Base-by-base conservation (phyloP, 108 stramenopile genomes). In the Hondaea fermentalgiana region DNA sequence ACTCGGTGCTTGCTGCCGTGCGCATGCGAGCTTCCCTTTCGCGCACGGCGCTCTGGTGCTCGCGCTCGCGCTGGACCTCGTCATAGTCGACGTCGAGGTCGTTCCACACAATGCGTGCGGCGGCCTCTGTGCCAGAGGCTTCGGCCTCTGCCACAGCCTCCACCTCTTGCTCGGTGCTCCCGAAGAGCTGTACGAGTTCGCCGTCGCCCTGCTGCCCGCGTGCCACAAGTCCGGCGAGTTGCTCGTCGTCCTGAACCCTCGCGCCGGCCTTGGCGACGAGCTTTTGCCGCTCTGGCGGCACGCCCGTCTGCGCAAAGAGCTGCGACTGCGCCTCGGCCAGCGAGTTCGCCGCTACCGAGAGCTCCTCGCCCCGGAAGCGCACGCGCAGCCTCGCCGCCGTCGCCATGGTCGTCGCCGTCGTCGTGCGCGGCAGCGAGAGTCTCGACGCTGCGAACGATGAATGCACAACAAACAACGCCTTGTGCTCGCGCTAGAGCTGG, bases 51-150 rank as follows among this genome's bases (percentile, higher is more conserved):
- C 43, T 45, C n/a, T 47, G n/a, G n/a, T 47, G 49, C 25, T 83
- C 76, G n/a, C 76, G 45, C 51, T 83, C 76, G 4, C n/a, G n/a
- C 6, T 35, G 76, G 51, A 83, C 23, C 45, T 47, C 76, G n/a
- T 83, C 76, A 23, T 83, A 83, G 28, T 83, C 76, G 51, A 83
- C 51, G 51, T 83, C 76, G 51, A 83, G 45, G 28, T 83, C 76
- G 51, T 83, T 83, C 51, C 76, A 53, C 43, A 83, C 76, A 0
- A 0, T 35, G 49, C 51, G 45, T 23, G 49, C 76, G 1, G 45
- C 76, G 45, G 23, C 17, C 19, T 12, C 23, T 42, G 42, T 69
- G 12, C 23, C 76, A 12, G 12, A 8, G 51, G n/a, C 51, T 6
- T 8, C 51, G 51, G 76, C 51, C 49, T 83, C 51, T 12, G 12